Evolutionary conservation across 768 basidiomycete species (phyloP), one percentile per base, ranked within the genome.

Genomic region (Termitomyces heimii): DNA sequence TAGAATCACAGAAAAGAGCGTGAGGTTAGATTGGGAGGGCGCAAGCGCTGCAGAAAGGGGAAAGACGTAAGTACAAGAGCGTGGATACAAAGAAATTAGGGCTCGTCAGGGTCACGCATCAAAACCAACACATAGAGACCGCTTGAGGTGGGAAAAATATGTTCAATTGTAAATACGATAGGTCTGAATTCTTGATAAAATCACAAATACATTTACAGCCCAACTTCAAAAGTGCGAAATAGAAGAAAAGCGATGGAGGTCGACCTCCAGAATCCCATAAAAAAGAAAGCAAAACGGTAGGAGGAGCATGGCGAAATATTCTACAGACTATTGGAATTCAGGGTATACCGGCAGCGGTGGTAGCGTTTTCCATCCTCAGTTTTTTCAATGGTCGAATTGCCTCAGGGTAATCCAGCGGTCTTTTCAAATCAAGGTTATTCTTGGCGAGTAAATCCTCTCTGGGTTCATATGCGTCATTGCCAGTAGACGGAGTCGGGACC

Each of bases 281-380:
- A 54, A 58, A 55, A 52, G 57, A 63, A 49, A 63, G 60, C 44
- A 64, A 63, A 71, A 69, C 58, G 65, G 64, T 63, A 64, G 50
- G 61, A 62, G 65, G 61, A 71, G 67, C 71, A 72, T 63, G 63
- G 63, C 59, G 59, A 60, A 57, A 63, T 71, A 71, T 66, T 75
- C 73, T 74, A 75, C 70, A 73, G 60, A 68, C 51, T 61, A 66
- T 63, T 29, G 28, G 53, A 58, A 63, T 71, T 82, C 75, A 83
- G 74, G 81, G 82, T 81, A 85, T 82, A 70, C 73, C 71, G 67
- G 74, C 71, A 62, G 70, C 66, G 47, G 73, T 70, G 24, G 35
- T n/a, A 51, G 75, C 66, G 65, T 77, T 75, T 61, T 83, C 83
- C 75, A 88, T 80, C 69, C 85, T 79, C 81, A 89, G 83, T 80